Conservation (phyloP, 2,329 filamentous ascomycete species). For the Diplocarpon rosae region DNA sequence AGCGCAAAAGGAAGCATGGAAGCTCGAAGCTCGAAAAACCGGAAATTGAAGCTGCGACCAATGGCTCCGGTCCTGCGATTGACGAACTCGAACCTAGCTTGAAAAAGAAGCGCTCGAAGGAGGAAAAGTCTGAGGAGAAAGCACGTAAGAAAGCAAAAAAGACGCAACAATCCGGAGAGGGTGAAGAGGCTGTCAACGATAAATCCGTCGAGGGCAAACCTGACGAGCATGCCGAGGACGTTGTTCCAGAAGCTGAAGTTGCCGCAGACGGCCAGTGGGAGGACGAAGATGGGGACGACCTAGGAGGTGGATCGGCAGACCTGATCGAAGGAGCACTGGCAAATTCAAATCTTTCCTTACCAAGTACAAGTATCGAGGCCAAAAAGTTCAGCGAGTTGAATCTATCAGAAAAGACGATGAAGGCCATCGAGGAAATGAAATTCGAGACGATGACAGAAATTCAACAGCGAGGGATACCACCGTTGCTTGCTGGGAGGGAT, state of each 20-base stretch:
- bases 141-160: constrained; percentile 30
- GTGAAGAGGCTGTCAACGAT: constrained; percentile 20
- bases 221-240: constrained; percentile 25
- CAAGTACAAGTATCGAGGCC: constrained; percentile 12
- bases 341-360: constrained; percentile 18
- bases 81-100: constrained; percentile 3
- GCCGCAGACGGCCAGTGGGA: constrained; percentile 8
- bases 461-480: constrained; percentile 77
- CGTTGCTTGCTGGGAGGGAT: constrained; percentile 78
- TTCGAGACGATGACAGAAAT: constrained; percentile 96
- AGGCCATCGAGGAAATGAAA: constrained; percentile 72
- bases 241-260: constrained; percentile 18
- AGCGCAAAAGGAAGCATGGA: constrained; percentile 28
- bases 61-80: constrained; percentile 5
- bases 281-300: constrained; percentile 11
- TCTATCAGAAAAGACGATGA: constrained; percentile 78
- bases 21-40: constrained; percentile 14
- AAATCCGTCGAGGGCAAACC: constrained; percentile 12
- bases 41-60: constrained; percentile 7
- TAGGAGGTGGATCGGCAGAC: constrained; percentile 14
- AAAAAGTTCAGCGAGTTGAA: constrained; percentile 47
- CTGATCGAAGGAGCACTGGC: constrained; percentile 13
- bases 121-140: constrained; percentile 20
- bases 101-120: constrained; percentile 18
- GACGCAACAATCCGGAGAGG: constrained; percentile 23